Evolutionary conservation across 2,329 filamentous ascomycete species (phyloP).

Genomic region (Xylariaceae sp.): DNA sequence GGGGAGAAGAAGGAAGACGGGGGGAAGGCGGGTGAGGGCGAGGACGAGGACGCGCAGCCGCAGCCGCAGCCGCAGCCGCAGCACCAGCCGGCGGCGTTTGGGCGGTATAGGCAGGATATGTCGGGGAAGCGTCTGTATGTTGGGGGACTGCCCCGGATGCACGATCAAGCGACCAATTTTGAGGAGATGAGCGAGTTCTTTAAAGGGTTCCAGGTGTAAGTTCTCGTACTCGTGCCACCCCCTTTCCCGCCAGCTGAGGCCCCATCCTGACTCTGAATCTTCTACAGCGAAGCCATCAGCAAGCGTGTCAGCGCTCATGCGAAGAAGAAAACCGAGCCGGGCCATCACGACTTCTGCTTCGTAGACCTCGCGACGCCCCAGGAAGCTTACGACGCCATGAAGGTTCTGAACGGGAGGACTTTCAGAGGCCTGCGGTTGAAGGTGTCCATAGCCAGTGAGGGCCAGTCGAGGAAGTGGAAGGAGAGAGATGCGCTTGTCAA

Average conservation of each 20-base stretch:
- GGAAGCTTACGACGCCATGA: conserved; percentile 49
- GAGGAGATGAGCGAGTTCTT: conserved; percentile 44
- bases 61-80: too few species aligned
- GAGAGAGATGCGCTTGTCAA: conserved; percentile 16
- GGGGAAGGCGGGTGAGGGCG: conserved; percentile 2
- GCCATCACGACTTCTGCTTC: conserved; percentile 61
- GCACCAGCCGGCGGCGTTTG: conserved; percentile 5
- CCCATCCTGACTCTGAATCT: conserved; percentile 4
- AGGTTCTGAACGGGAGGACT: conserved; percentile 32
- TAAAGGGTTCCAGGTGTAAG: conserved; percentile 39
- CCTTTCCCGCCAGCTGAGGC: too few species aligned
- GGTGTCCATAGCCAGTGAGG: conserved; percentile 18
- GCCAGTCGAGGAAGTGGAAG: conserved; percentile 18
- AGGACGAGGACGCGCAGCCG: too few species aligned
- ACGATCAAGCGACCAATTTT: conserved; percentile 43
- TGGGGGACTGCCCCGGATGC: conserved; percentile 45
- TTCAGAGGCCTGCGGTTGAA: conserved; percentile 21
- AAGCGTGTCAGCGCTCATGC: conserved; percentile 56
- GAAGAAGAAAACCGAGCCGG: conserved; percentile 45
- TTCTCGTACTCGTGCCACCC: conserved; percentile 4
- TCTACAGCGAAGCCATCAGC: conserved; percentile 32
- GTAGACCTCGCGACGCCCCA: conserved; percentile 56
- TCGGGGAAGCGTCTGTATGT: conserved; percentile 40
- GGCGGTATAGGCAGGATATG: conserved; percentile 14
- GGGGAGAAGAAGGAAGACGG: conserved; percentile 18